phyloP scores from a whole-genome alignment of 331 rosid species.

The Erythrophleum ivorense region DNA sequence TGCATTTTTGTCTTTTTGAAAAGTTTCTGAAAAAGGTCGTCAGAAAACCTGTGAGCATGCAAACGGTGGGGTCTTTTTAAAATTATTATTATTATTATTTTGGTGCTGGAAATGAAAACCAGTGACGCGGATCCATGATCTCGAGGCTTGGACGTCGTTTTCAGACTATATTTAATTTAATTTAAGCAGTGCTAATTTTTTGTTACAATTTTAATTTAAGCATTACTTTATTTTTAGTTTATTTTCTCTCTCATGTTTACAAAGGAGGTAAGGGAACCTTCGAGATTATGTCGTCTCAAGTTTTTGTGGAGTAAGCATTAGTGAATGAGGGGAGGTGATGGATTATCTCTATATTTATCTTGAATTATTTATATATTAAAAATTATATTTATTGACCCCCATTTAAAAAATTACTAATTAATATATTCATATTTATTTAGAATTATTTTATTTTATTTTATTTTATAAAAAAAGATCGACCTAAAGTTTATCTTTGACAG shows the following conservation, averaged over 20 bases:
- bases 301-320: too few relatives aligned
- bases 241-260: too few relatives aligned
- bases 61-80: background rate
- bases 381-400: background rate
- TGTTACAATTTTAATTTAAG: too few relatives aligned
- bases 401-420: background rate
- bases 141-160: background rate
- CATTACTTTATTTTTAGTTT: too few relatives aligned
- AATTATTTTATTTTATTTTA: too few relatives aligned
- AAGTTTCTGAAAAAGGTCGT: slow-evolving; percentile 36
- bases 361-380: background rate
- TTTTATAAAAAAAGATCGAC: too few relatives aligned
- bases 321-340: too few relatives aligned
- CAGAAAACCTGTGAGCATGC: slow-evolving; percentile 7
- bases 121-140: background rate
- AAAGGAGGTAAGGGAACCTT: too few relatives aligned
- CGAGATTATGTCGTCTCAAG: too few relatives aligned
- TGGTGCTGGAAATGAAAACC: background rate
- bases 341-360: too few relatives aligned
- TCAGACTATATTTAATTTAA: background rate
- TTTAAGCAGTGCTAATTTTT: background rate
- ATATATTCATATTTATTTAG: background rate
- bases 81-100: too few relatives aligned
- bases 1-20: background rate
- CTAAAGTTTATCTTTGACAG: too few relatives aligned